Conservation (phyloP, 2,329 filamentous ascomycete species). For the Xylaria sp. region DNA sequence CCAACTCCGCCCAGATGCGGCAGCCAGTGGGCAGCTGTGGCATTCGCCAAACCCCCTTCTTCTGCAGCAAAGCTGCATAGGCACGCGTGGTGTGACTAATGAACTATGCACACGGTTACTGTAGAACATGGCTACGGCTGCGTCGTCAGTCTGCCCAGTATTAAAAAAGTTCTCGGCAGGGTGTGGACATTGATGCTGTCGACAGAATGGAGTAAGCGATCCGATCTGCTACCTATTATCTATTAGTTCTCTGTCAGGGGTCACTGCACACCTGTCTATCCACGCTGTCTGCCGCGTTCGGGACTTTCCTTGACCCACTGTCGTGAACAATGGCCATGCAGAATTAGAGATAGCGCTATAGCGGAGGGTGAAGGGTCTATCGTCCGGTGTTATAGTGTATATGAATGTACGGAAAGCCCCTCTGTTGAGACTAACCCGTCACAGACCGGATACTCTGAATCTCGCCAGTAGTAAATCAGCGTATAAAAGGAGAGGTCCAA, state of each 20-base stretch:
- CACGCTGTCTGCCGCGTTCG: background rate
- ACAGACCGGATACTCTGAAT: background rate
- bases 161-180: background rate
- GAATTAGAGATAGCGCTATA: background rate
- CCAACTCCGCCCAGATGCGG: slow-evolving; percentile 6
- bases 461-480: background rate
- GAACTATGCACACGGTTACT: background rate
- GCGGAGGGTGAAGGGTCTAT: background rate
- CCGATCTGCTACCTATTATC: background rate
- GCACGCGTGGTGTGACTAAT: slow-evolving; percentile 11
- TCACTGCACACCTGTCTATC: background rate
- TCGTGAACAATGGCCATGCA: background rate
- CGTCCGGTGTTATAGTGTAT: too few relatives aligned
- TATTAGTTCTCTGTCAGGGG: background rate
- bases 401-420: too few relatives aligned
- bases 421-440: background rate
- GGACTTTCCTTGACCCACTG: background rate
- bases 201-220: background rate
- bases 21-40: background rate
- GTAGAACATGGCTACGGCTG: background rate
- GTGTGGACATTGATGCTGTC: background rate
- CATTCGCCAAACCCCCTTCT: background rate
- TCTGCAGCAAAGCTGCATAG: slow-evolving; percentile 12
- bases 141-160: background rate
- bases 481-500: background rate